These are phyloP conservation scores for Cryoendolithus antarcticus DNA, from an alignment of 2,329 filamentous ascomycete species.

Conservation along the genomic window DNA sequence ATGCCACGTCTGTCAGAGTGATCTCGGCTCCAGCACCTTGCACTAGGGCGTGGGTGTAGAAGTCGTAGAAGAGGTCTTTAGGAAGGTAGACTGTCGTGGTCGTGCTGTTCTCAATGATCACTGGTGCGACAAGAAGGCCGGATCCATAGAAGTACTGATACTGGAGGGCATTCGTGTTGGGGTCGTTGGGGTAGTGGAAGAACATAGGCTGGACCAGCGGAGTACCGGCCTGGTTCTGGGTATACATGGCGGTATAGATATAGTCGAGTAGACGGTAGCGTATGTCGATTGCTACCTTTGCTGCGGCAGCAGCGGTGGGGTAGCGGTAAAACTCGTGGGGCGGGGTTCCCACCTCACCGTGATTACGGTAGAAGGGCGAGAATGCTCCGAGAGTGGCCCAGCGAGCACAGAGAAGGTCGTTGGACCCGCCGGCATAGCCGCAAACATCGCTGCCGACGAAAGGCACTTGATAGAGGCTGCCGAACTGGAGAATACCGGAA, in stretches of 20 bases:
- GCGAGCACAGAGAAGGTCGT: constrained; percentile 54
- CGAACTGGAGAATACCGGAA: constrained; percentile 29
- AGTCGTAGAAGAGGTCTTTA: constrained; percentile 44
- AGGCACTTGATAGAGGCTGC: constrained; percentile 27
- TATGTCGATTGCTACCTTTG: constrained; percentile 52
- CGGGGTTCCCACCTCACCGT: constrained; percentile 43
- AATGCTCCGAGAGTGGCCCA: constrained; percentile 62
- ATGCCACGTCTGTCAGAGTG: constrained; percentile 29
- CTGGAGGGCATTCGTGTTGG: constrained; percentile 37
- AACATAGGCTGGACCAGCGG: constrained; percentile 56
- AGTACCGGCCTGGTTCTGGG: constrained; percentile 45
- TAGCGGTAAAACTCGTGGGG: constrained; percentile 60
- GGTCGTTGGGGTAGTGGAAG: constrained; percentile 51
- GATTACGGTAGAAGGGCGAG: constrained; percentile 60
- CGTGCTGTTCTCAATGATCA: constrained; percentile 36
- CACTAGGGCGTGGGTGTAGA: constrained; percentile 35
- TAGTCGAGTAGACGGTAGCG: constrained; percentile 63
- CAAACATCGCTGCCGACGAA: constrained; percentile 52
- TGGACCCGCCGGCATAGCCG: constrained; percentile 55
- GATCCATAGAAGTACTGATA: constrained; percentile 47
- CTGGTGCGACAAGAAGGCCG: constrained; percentile 41
- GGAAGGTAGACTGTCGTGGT: constrained; percentile 42
- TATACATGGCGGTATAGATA: constrained; percentile 56
- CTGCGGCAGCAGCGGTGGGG: constrained; percentile 47
- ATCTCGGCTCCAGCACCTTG: constrained; percentile 32